These are phyloP conservation scores for Nitzschia inconspicua DNA, from an alignment of 108 stramenopile species.

Conservation along the genomic window DNA sequence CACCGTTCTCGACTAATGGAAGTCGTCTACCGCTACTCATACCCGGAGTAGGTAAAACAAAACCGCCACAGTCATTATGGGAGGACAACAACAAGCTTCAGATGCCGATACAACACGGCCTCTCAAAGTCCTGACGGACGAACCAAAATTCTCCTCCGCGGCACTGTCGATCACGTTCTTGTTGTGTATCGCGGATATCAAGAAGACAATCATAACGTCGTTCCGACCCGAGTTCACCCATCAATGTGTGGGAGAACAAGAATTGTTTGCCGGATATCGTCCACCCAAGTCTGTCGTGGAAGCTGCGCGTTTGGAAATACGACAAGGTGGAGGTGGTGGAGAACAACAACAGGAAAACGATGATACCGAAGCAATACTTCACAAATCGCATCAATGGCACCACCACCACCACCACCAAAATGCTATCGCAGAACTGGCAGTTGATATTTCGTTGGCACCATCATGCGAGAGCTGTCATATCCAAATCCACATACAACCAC, in stretches of 20 bases:
- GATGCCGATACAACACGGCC: too few species aligned
- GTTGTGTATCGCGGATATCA: slow-evolving; percentile 5
- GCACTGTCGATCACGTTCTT: slow-evolving; percentile 31
- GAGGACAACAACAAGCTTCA: too few species aligned
- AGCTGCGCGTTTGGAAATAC: slow-evolving; percentile 25
- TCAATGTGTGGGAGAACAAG: slow-evolving; percentile 61
- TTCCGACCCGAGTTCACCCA: slow-evolving; percentile 83
- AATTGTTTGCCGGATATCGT: slow-evolving; percentile 49
- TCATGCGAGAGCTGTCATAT: slow-evolving; percentile 35
- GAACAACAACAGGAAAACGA: background rate
- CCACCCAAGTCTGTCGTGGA: slow-evolving; percentile 27
- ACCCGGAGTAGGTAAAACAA: too few species aligned
- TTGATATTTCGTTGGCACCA: slow-evolving; percentile 34
- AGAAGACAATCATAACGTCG: too few species aligned
- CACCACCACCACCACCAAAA: slow-evolving; percentile 23
- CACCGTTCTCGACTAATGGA: too few species aligned
- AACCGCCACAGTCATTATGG: too few species aligned
- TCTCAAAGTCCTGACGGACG: slow-evolving; percentile 19
- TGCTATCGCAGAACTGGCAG: slow-evolving; percentile 24
- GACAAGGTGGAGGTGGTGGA: background rate
- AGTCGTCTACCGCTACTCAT: too few species aligned
- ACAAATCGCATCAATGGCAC: slow-evolving; percentile 28
- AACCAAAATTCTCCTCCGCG: slow-evolving; percentile 35
- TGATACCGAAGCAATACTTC: slow-evolving; percentile 1
- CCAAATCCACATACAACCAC: background rate